A percentile compares a stretch with the other conserved stretches of the same genome.
Evolutionary conservation across 2,329 filamentous ascomycete species (phyloP).

Genomic region (Cryphonectria parasitica): DNA sequence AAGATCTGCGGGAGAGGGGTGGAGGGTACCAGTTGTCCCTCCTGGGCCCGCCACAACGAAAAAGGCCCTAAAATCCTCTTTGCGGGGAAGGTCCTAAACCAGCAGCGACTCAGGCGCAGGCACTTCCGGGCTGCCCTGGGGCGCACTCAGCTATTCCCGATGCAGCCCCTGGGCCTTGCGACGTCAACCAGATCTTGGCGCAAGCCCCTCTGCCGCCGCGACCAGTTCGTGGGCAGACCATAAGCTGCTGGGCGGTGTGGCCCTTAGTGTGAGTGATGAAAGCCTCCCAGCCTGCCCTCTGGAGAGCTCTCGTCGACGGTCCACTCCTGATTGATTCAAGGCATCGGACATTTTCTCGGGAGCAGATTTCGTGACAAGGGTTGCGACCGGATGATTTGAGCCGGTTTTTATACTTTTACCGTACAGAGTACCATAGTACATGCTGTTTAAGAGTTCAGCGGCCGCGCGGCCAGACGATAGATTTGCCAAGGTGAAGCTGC

Average conservation of each 20-base stretch:
- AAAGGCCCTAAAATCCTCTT: not conserved
- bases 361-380: not conserved
- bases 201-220: not conserved
- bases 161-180: not conserved
- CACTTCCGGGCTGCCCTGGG: not conserved
- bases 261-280: not conserved
- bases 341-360: not conserved
- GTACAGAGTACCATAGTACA: not conserved
- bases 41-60: not conserved
- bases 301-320: not conserved
- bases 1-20: slow-evolving; percentile 6
- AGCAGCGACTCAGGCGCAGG: not conserved
- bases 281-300: not conserved
- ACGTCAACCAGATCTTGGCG: not conserved
- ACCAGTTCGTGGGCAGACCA: not conserved
- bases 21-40: not conserved
- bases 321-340: not conserved
- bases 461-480: not conserved
- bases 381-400: not conserved
- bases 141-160: slow-evolving; percentile 6
- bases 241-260: not conserved
- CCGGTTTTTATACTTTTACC: not conserved
- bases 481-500: not conserved
- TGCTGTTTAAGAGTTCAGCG: not conserved
- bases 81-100: not conserved